Evolutionary conservation across 768 basidiomycete species (phyloP).

Genomic region (Antrodiella citrinella): DNA sequence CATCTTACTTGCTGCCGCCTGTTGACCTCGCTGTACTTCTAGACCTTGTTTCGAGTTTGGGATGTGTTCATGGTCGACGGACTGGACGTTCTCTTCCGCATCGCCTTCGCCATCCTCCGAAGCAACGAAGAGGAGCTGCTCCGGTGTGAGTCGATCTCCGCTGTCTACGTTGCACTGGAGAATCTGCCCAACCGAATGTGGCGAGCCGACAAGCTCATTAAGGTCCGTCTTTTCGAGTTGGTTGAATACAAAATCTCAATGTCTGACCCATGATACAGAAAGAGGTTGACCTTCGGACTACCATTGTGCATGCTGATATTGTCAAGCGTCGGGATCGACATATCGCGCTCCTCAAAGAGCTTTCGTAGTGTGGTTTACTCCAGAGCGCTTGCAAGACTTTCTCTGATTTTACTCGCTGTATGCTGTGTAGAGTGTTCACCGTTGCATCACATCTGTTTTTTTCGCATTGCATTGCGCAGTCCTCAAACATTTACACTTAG

Average conservation of each 20-base stretch:
- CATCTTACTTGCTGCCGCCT: neutral
- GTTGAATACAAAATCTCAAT: neutral
- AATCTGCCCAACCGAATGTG: constrained; percentile 90
- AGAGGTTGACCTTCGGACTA: constrained; percentile 41
- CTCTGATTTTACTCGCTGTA: no score
- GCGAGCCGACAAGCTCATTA: constrained; percentile 84
- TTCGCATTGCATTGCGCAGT: no score
- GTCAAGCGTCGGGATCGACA: constrained; percentile 46
- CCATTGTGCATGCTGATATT: constrained; percentile 48
- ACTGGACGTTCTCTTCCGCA: constrained; percentile 82
- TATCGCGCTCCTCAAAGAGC: constrained; percentile 22
- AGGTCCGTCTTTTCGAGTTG: constrained; percentile 42
- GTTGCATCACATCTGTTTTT: no score
- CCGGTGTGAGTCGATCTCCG: constrained; percentile 75
- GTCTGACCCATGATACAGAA: constrained; percentile 8
- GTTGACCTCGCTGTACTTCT: neutral
- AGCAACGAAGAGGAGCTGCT: constrained; percentile 79
- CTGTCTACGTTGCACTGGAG: constrained; percentile 84
- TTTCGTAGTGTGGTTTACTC: no score
- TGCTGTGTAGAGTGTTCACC: no score
- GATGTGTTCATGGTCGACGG: constrained; percentile 94
- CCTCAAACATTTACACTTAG: no score
- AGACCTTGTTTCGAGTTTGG: constrained; percentile 96
- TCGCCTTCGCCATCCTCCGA: constrained; percentile 81
- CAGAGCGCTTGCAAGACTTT: no score